Conservation (phyloP, 2,329 filamentous ascomycete species). For the Curvularia sp. region DNA sequence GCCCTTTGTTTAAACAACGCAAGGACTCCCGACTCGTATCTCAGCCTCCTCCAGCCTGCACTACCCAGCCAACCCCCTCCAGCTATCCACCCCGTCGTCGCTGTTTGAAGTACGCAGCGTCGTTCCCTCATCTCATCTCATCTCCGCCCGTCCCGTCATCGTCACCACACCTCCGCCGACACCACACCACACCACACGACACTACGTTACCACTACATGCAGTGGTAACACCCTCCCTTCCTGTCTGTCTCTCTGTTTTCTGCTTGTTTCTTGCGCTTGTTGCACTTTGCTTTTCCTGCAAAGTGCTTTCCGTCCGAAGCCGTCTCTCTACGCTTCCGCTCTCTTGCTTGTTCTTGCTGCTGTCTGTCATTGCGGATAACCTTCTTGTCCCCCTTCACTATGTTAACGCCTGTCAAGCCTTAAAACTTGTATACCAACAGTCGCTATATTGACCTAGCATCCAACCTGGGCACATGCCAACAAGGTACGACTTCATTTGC, state of each 20-base stretch:
- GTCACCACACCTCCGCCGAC: constrained; percentile 7
- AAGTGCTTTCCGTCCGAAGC: constrained; percentile 41
- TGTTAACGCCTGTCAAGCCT: constrained; percentile 40
- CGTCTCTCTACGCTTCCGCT: constrained; percentile 45
- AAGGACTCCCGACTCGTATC: constrained; percentile 42
- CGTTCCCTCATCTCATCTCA: not conserved
- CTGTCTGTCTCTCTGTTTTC: constrained; percentile 43
- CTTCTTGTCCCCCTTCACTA: constrained; percentile 43
- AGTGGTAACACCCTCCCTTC: constrained; percentile 32
- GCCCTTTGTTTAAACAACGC: constrained; percentile 42
- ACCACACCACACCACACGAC: constrained; percentile 28
- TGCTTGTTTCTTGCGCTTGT: constrained; percentile 36
- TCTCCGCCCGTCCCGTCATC: not conserved
- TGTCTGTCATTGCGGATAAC: constrained; percentile 39
- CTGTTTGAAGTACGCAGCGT: no score
- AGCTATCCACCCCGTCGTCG: constrained; percentile 27
- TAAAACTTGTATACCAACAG: constrained; percentile 32
- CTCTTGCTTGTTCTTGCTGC: constrained; percentile 29
- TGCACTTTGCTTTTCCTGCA: constrained; percentile 46
- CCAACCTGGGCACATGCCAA: constrained; percentile 38
- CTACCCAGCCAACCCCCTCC: constrained; percentile 27
- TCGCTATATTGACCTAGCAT: constrained; percentile 26
- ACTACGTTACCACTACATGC: constrained; percentile 31
- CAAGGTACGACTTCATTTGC: constrained; percentile 40
- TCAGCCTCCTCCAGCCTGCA: constrained; percentile 33